These are phyloP conservation scores for Ormosia emarginata DNA, from an alignment of 306 rosid genomes.

Conservation along the genomic window DNA sequence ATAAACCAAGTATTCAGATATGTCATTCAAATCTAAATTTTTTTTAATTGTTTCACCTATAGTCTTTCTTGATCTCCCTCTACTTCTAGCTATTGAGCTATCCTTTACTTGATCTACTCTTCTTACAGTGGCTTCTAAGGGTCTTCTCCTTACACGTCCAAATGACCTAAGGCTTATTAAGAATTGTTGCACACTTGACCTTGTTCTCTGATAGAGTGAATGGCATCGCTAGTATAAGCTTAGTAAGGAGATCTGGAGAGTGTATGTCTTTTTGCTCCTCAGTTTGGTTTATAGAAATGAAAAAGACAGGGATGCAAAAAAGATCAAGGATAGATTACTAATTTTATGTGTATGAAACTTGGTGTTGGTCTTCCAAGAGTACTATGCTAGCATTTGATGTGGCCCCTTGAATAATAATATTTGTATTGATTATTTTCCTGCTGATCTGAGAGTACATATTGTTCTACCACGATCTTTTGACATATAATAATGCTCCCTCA, in stretches of 20 bases:
- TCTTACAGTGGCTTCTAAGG: no score
- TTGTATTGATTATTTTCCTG: neutral
- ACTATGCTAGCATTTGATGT: neutral
- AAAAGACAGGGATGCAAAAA: neutral
- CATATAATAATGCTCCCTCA: neutral
- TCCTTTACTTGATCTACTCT: no score
- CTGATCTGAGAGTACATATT: neutral
- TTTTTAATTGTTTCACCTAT: no score
- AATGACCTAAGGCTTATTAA: no score
- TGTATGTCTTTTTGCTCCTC: no score
- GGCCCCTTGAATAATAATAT: neutral
- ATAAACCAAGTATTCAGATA: no score
- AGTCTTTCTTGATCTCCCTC: no score
- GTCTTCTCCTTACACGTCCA: no score
- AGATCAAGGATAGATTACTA: neutral
- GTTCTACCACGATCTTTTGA: neutral
- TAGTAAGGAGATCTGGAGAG: neutral
- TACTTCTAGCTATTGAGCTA: no score
- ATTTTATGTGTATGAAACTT: neutral
- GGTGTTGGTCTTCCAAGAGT: neutral
- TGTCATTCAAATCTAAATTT: no score
- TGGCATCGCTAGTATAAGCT: neutral
- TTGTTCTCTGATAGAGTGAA: neutral
- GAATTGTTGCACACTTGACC: neutral
- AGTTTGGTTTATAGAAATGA: no score